phyloP scores from a whole-genome alignment of 768 basidiomycete species.

The Dentipellis fragilis region DNA sequence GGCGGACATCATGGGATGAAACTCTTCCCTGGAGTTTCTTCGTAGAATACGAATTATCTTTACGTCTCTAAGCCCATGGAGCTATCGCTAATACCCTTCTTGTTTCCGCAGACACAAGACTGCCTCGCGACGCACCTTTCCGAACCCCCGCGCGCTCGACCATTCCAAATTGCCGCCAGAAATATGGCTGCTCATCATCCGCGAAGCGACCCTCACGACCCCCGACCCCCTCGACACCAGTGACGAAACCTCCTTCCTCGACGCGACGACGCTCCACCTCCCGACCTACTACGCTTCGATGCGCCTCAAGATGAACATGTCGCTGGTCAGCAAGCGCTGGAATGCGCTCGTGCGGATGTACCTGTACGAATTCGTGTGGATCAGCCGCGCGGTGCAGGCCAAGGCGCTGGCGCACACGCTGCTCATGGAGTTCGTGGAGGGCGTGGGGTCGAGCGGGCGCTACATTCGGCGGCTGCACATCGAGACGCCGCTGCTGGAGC shows the following conservation, averaged over 20 bases:
- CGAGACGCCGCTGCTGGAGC: conserved; percentile 55
- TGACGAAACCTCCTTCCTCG: conserved; percentile 49
- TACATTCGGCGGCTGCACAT: conserved; percentile 60
- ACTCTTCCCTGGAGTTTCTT: too few species aligned
- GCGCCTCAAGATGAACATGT: conserved; percentile 37
- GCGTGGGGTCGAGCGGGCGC: conserved; percentile 25
- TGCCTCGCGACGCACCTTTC: too few species aligned
- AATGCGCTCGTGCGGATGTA: conserved; percentile 41
- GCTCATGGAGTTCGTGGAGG: conserved; percentile 30
- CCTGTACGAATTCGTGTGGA: conserved; percentile 65
- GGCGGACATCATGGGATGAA: too few species aligned
- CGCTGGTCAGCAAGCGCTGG: conserved; percentile 49
- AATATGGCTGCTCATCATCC: conserved; percentile 57
- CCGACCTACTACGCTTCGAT: conserved; percentile 38
- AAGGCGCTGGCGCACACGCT: conserved; percentile 34
- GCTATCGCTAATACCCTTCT: too few species aligned
- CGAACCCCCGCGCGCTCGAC: conserved; percentile 4
- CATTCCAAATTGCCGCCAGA: conserved; percentile 39
- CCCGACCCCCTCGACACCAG: conserved; percentile 38
- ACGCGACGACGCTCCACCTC: conserved; percentile 28
- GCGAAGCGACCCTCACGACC: conserved; percentile 38
- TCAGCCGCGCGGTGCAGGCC: conserved; percentile 42
- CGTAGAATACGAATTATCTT: too few species aligned
- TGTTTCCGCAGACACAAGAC: too few species aligned
- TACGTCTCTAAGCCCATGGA: too few species aligned